Base-by-base conservation (phyloP, 495 filamentous ascomycete genomes). In the Parachaetomium inaequale region DNA sequence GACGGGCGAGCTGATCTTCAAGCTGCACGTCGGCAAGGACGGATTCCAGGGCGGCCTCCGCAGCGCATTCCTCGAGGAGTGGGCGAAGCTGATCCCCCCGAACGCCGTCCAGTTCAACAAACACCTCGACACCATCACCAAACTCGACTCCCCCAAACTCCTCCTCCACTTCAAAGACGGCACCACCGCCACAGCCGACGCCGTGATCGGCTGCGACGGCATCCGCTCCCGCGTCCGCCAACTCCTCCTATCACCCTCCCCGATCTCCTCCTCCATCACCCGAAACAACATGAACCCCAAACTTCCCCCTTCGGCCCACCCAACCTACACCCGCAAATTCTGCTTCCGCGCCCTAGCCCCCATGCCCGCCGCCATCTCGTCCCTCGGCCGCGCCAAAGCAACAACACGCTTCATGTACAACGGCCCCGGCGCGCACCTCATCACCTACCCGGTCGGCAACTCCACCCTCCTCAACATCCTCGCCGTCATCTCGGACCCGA, bases 131-230 rank as follows among this genome's bases (percentile, higher is more conserved):
- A 46, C 52, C 5, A 15, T 74, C 12, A 15, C 7, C 0, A 46
- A 72, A 0, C 21, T 17, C 15, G 28, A 31, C 28, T 23, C 42
- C 7, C 47, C 56, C 8, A 64, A 38, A 19, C 68, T 74, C 0
- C 31, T 19, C 5, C 14, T 81, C 19, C 21, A 19, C 17, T 79
- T 81, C 60, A 68, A 40, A 17, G 76, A 79, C 47, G 73, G 73
- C 15, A 70, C 56, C n/a, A 40, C 46, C 0, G 72, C 66, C 10
- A 63, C 66, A 26, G 74, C 73, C 15, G 72, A 76, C 49, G 62
- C 74, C 67, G 75, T 79, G 7, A 68, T 81, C 25, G 79, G 76
- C 7, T 79, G 76, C 65, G 79, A 81, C 56, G 79, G 79, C 31
- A 77, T 81, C 38, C 70, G 64, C 26, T 80, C 78, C 0, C 68